Conservation (phyloP, 495 filamentous ascomycete genomes). For the Hypoxylon intermedium region DNA sequence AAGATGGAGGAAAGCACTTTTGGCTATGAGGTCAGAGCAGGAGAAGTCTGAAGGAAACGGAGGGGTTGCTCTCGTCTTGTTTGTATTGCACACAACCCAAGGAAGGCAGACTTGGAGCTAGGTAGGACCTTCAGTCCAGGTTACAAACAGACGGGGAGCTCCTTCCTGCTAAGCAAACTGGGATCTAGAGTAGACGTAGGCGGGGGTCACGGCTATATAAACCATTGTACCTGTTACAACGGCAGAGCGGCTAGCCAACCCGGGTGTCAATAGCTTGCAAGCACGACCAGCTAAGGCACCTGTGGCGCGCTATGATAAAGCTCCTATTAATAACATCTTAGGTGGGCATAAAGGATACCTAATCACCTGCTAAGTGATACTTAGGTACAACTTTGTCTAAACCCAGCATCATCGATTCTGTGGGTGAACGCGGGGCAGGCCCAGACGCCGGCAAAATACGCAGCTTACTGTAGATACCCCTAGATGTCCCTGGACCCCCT, state of each 20-base stretch:
- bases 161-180: too few relatives aligned
- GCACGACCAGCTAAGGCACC: constrained; percentile 26
- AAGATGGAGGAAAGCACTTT: constrained; percentile 5
- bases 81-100: too few relatives aligned
- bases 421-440: constrained; percentile 24
- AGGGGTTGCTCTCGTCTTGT: not conserved
- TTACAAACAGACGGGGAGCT: too few relatives aligned
- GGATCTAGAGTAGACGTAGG: not conserved
- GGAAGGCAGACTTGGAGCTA: too few relatives aligned
- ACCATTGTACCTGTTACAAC: not conserved
- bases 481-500: not conserved
- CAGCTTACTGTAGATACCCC: constrained; percentile 6
- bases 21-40: constrained; percentile 16
- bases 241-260: constrained; percentile 24
- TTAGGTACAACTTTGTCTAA: not conserved
- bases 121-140: too few relatives aligned
- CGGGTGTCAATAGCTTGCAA: too few relatives aligned
- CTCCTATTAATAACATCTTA: constrained; percentile 31
- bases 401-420: constrained; percentile 20
- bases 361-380: constrained; percentile 3
- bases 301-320: not conserved
- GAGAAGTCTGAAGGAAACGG: not conserved
- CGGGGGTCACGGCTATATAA: not conserved
- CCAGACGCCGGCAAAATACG: constrained; percentile 26
- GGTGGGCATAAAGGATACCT: not conserved